A percentile compares a stretch with the other conserved stretches of the same genome.
Conservation (phyloP, 2,329 filamentous ascomycete species). For the Beauveria medogensis region DNA sequence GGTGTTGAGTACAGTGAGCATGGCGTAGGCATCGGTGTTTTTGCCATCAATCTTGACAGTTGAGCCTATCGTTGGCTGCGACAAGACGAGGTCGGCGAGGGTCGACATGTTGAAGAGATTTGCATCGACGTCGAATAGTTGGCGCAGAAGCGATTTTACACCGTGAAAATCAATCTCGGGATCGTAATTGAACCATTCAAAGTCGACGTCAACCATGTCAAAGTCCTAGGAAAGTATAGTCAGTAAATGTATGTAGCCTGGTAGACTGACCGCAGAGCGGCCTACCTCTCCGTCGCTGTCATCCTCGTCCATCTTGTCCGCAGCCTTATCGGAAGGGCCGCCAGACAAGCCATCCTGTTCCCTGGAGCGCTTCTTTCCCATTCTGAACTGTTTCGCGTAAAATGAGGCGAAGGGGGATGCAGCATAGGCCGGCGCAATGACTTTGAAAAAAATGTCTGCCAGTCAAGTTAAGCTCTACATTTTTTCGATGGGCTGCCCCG, state of each 20-base stretch:
- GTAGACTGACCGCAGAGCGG: not conserved
- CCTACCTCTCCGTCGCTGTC: conserved; percentile 47
- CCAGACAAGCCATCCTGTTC: conserved; percentile 37
- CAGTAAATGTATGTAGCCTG: not conserved
- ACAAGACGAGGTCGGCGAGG: conserved; percentile 76
- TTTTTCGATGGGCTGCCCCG: conserved; percentile 9
- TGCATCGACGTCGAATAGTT: conserved; percentile 85
- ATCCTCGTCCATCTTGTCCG: conserved; percentile 43
- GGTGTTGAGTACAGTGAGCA: conserved; percentile 81
- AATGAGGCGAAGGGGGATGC: not conserved
- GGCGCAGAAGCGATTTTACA: conserved; percentile 78
- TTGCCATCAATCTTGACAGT: conserved; percentile 97
- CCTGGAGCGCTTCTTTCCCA: conserved; percentile 45
- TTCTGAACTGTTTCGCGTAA: conserved; percentile 17
- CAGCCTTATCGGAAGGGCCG: conserved; percentile 31
- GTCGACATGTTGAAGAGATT: conserved; percentile 80
- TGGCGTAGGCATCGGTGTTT: conserved; percentile 84
- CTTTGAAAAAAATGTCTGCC: not conserved
- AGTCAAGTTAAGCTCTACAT: not conserved
- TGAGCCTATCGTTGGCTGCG: conserved; percentile 80
- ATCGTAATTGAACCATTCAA: conserved; percentile 97
- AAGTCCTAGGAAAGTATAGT: conserved; percentile 55
- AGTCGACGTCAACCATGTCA: conserved; percentile 89
- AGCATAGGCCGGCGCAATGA: not conserved
- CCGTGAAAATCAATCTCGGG: conserved; percentile 89